These are phyloP conservation scores for Glarea lozoyensis DNA, from an alignment of 495 filamentous ascomycete genomes.

Conservation along the genomic window DNA sequence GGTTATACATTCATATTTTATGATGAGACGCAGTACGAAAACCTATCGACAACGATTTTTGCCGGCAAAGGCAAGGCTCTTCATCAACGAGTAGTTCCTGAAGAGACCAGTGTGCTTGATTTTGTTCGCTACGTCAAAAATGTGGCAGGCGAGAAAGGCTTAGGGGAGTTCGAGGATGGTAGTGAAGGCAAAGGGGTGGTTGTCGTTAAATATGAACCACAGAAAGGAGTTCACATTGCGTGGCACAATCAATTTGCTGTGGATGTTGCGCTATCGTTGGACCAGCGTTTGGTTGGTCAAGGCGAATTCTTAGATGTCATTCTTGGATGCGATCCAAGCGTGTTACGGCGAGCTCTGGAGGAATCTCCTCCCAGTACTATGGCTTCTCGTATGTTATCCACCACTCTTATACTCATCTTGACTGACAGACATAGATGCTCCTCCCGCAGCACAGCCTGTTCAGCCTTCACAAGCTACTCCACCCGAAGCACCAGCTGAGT, in stretches of 20 bases:
- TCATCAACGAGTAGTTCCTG: slow-evolving; percentile 49
- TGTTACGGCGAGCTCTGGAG: slow-evolving; percentile 55
- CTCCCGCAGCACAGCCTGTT: slow-evolving; percentile 3
- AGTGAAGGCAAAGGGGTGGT: slow-evolving; percentile 62
- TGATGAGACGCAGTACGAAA: slow-evolving; percentile 68
- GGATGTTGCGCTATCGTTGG: slow-evolving; percentile 56
- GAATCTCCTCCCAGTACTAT: no score
- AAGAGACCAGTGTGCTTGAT: slow-evolving; percentile 63
- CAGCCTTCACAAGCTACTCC: slow-evolving; percentile 7
- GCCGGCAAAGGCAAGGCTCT: slow-evolving; percentile 79
- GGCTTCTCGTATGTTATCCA: no score
- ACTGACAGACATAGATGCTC: slow-evolving; percentile 5
- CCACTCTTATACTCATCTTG: not conserved
- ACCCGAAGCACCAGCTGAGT: not conserved
- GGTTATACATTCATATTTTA: slow-evolving; percentile 88
- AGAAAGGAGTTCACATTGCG: slow-evolving; percentile 46
- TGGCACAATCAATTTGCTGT: slow-evolving; percentile 65
- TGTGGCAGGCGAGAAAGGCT: slow-evolving; percentile 61
- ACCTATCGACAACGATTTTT: slow-evolving; percentile 61
- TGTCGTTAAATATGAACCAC: slow-evolving; percentile 64
- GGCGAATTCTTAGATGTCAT: slow-evolving; percentile 92
- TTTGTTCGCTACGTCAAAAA: slow-evolving; percentile 70
- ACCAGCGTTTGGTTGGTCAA: slow-evolving; percentile 79
- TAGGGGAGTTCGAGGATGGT: slow-evolving; percentile 51
- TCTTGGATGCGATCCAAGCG: slow-evolving; percentile 61